phyloP scores from a whole-genome alignment of 2,329 filamentous ascomycete genomes.

The Phyllosticta citribraziliensis region DNA sequence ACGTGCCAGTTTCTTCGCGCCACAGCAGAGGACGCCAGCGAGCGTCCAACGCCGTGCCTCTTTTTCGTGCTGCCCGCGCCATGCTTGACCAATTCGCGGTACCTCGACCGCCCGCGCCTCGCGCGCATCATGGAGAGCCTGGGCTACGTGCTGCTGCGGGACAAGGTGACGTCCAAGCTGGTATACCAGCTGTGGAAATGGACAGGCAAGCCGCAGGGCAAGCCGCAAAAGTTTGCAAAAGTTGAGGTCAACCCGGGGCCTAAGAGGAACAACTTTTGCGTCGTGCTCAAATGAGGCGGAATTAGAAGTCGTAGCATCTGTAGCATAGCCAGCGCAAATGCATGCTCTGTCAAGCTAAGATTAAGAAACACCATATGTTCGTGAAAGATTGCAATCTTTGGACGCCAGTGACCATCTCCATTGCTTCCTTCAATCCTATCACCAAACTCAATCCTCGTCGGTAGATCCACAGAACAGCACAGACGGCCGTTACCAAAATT shows the following conservation, averaged over 20 bases:
- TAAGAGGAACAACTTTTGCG: conserved; percentile 81
- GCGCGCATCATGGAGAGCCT: conserved; percentile 64
- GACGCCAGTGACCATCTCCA: background rate
- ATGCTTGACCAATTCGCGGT: conserved; percentile 83
- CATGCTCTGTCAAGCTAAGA: background rate
- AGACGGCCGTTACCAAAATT: background rate
- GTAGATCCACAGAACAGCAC: background rate
- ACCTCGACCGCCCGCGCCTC: conserved; percentile 64
- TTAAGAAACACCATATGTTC: no score
- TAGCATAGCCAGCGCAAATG: background rate
- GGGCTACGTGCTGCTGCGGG: conserved; percentile 57
- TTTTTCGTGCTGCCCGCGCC: conserved; percentile 86
- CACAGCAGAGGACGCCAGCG: conserved; percentile 1
- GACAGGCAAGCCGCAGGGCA: conserved; percentile 18
- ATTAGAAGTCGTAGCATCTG: background rate
- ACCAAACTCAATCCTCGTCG: background rate
- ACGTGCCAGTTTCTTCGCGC: conserved; percentile 23
- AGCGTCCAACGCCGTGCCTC: conserved; percentile 51
- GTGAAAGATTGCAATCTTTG: no score
- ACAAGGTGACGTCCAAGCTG: conserved; percentile 72
- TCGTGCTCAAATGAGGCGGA: conserved; percentile 46
- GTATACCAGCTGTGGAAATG: conserved; percentile 81
- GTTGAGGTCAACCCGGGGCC: conserved; percentile 65
- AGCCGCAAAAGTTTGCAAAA: conserved; percentile 50
- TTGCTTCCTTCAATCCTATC: background rate